phyloP scores from a whole-genome alignment of 176 grass and related monocot species.

The Bromus sterilis region DNA sequence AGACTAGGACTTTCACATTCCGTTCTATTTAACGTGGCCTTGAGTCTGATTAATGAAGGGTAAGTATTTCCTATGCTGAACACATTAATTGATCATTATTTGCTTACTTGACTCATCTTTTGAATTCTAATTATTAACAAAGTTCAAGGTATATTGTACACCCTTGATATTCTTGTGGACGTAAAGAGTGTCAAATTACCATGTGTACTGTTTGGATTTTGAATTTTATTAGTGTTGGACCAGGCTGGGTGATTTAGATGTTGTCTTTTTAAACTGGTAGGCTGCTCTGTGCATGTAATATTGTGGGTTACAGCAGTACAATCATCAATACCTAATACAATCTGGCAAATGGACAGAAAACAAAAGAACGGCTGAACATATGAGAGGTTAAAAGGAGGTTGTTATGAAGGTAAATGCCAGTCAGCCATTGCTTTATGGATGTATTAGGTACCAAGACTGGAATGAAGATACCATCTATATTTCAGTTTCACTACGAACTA shows the following conservation, averaged over 20 bases:
- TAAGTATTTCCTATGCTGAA: slow-evolving; percentile 39
- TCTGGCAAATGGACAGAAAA: slow-evolving; percentile 5
- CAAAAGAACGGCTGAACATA: not conserved
- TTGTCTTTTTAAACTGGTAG: slow-evolving; percentile 8
- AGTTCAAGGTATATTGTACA: not conserved
- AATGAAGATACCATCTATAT: not conserved
- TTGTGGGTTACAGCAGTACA: slow-evolving; percentile 1
- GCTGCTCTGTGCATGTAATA: not conserved
- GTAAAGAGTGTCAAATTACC: not conserved
- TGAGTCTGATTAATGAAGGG: slow-evolving; percentile 83
- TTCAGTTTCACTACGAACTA: slow-evolving; percentile 1
- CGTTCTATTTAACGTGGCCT: slow-evolving; percentile 57
- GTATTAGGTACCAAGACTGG: slow-evolving; percentile 9
- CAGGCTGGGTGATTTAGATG: not conserved
- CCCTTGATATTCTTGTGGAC: slow-evolving; percentile 6
- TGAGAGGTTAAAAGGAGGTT: not conserved
- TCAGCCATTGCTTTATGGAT: not conserved
- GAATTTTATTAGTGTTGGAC: not conserved
- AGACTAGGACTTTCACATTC: slow-evolving; percentile 67
- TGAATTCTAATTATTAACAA: slow-evolving; percentile 19
- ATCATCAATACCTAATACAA: not conserved
- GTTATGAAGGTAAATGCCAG: not conserved
- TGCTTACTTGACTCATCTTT: slow-evolving; percentile 11
- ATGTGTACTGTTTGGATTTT: slow-evolving; percentile 19
- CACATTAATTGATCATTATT: slow-evolving; percentile 1